These are phyloP conservation scores for Candida insectorum DNA, from an alignment of 805 yeast species.

Conservation along the genomic window DNA sequence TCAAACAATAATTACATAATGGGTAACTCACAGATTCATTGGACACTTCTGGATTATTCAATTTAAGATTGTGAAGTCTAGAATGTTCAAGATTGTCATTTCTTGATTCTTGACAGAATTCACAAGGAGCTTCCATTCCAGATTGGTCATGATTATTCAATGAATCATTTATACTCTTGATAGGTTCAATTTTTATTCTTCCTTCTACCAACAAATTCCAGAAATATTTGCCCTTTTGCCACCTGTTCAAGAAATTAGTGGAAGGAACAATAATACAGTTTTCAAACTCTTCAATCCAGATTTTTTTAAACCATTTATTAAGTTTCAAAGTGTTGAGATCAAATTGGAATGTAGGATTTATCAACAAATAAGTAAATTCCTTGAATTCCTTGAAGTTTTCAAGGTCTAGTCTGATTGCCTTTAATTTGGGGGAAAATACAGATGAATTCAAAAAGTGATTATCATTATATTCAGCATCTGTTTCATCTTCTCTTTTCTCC, in stretches of 20 bases:
- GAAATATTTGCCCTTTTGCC: constrained; percentile 47
- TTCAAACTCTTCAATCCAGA: constrained; percentile 77
- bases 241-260: constrained; percentile 37
- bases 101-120: constrained; percentile 79
- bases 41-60: constrained; percentile 30
- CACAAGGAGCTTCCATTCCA: constrained; percentile 72
- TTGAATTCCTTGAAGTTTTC: constrained; percentile 44
- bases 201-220: constrained; percentile 74
- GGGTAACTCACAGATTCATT: constrained; percentile 50
- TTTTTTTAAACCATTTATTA: constrained; percentile 57
- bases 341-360: constrained; percentile 30
- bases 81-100: constrained; percentile 71
- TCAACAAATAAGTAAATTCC: constrained; percentile 32
- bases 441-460: constrained; percentile 14
- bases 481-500: constrained; percentile 11
- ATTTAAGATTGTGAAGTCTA: constrained; percentile 66
- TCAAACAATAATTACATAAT: constrained; percentile 77
- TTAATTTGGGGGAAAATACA: constrained; percentile 31
- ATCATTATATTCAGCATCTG: constrained; percentile 1
- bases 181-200: constrained; percentile 78
- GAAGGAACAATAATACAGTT: constrained; percentile 31
- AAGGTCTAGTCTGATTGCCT: constrained; percentile 45
- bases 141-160: constrained; percentile 52
- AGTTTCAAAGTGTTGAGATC: constrained; percentile 44
- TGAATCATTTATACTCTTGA: constrained; percentile 76